Percentiles rank a stretch among this genome's conserved stretches.
These are phyloP conservation scores for Saccharomycopsis malanga DNA, from an alignment of 805 yeast species.

Conservation along the genomic window DNA sequence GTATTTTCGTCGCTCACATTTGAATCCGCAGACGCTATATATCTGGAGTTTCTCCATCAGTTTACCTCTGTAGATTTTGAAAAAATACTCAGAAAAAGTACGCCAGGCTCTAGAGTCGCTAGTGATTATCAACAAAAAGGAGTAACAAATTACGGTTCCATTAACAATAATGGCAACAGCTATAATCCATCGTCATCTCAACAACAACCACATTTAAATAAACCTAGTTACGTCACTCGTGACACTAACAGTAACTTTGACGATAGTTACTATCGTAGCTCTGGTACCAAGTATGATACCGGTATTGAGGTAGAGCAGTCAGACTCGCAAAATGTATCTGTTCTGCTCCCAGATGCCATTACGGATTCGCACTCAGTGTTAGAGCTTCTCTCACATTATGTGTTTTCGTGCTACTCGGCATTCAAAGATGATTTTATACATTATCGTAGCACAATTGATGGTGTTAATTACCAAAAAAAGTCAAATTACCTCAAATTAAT, in stretches of 20 bases:
- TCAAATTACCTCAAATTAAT: slow-evolving; percentile 7
- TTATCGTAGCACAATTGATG: not conserved
- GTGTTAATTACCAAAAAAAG: not conserved
- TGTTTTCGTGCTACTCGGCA: slow-evolving; percentile 10
- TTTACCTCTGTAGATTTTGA: slow-evolving; percentile 16
- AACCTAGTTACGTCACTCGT: not conserved
- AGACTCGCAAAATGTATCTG: not conserved
- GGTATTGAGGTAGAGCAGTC: not conserved
- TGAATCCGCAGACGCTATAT: slow-evolving; percentile 5
- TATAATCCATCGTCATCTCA: not conserved
- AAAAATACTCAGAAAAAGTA: slow-evolving; percentile 3
- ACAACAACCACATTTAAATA: not conserved
- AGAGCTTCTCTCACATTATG: slow-evolving; percentile 13
- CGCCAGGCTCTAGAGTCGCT: no score
- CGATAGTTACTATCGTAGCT: not conserved
- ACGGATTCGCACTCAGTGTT: slow-evolving; percentile 9
- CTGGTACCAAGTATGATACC: not conserved
- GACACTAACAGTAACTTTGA: not conserved
- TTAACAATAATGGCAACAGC: not conserved
- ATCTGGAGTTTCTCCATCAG: slow-evolving; percentile 16
- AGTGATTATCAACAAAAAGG: no score
- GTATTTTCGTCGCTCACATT: slow-evolving; percentile 4
- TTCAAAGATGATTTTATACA: slow-evolving; percentile 11
- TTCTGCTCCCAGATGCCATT: not conserved
- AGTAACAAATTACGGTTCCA: no score